Percentiles rank a stretch among this genome's conserved stretches.
Conservation (phyloP, 805 yeast genomes). For the Yamadazyma endophytica region DNA sequence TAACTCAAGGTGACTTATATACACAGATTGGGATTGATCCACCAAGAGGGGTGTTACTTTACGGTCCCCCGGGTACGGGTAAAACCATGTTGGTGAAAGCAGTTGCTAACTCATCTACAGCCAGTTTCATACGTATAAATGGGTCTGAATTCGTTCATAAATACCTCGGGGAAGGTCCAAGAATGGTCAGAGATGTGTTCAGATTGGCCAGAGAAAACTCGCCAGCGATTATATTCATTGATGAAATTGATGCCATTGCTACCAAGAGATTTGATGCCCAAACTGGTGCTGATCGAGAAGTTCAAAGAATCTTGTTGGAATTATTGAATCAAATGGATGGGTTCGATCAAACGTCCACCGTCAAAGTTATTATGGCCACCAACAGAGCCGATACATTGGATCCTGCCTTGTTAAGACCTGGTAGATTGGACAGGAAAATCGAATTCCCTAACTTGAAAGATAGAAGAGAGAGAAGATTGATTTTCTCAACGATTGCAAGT, state of each 20-base stretch:
- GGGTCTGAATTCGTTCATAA: conserved; percentile 99
- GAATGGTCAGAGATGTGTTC: conserved; percentile 99
- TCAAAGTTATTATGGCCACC: conserved; percentile 98
- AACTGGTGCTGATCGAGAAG: conserved; percentile 99
- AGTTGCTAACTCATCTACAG: conserved; percentile 94
- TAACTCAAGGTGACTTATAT: conserved; percentile 92
- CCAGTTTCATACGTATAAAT: conserved; percentile 92
- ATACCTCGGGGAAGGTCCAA: conserved; percentile 98
- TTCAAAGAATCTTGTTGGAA: conserved; percentile 94
- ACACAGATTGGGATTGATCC: conserved; percentile 98
- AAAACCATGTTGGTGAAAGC: conserved; percentile 99
- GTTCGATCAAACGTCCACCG: conserved; percentile 91
- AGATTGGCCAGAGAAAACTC: conserved; percentile 95
- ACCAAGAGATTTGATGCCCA: conserved; percentile 99
- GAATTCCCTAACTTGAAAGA: conserved; percentile 96
- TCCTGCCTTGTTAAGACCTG: conserved; percentile 97
- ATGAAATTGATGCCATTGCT: conserved; percentile 98
- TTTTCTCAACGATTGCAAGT: conserved; percentile 93
- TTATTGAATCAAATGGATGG: conserved; percentile 99
- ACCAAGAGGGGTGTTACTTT: conserved; percentile 93
- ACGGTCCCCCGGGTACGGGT: conserved; percentile 99
- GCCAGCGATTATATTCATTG: conserved; percentile 95
- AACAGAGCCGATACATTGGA: conserved; percentile 99
- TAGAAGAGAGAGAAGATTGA: conserved; percentile 95
- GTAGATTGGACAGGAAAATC: conserved; percentile 95